Evolutionary conservation across 257 asterid species (phyloP), one percentile per base, ranked within the genome.

Genomic region (Solanum paucissectum): DNA sequence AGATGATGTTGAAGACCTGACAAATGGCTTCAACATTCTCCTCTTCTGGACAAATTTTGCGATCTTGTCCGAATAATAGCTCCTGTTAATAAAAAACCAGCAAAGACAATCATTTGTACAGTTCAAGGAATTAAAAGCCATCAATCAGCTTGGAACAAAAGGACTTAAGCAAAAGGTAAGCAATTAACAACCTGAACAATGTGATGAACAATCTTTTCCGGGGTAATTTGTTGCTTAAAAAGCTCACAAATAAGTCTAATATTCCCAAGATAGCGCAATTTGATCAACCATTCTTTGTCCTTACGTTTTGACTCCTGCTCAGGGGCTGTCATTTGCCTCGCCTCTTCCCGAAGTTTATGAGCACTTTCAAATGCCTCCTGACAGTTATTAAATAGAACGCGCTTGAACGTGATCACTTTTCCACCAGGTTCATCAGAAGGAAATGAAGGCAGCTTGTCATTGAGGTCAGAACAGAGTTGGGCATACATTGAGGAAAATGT

Each of bases 11-110:
- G 89, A 97, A 97, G 93, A 97, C 94, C 86, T 97, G 98, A 86
- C 99, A 97, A 90, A 97, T 93, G 71, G 98, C 99, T 93, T 97
- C 99, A 83, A 97, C 99, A 89, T 94, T 97, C 89, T 95, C 98
- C 91, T 97, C 98, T 83, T 91, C 98, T 0, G 98, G 99, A 86
- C 98, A n/a, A n/a, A 94, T 87, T 83, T 92, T 83, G 91, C 88
- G 86, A 86, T 95, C 98, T 23, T 44, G 89, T 38, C 98, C 98
- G n/a, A n/a, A n/a, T 88, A 97, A 83, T 18, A 96, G 98, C 86
- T 93, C 94, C 99, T 96, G 91, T 83, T n/a, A 44, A 44, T 37
- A 75, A 1, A 75, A 75, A 21, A 37, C 52, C 55, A 75, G 2
- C 49, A 73, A 73, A 73, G 82, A 74, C 82, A 36, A 21, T 34